phyloP scores from a whole-genome alignment of 148 eudicot genomes.

The Mesembryanthemum crystallinum region DNA sequence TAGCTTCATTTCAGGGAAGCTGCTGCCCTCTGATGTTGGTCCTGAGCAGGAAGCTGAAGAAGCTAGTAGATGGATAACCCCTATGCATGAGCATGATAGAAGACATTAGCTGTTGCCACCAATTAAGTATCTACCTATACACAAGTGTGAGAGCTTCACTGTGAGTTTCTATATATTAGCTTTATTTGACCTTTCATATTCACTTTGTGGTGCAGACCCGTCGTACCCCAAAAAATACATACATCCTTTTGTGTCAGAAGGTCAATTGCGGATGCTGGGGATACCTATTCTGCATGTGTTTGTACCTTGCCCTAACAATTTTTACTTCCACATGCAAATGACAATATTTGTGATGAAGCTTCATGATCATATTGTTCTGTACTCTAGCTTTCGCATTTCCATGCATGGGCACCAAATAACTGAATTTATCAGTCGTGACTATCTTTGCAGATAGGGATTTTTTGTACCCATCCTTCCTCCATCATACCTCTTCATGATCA shows the following conservation, averaged over 20 bases:
- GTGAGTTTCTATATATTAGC: background rate
- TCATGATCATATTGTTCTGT: background rate
- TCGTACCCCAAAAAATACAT: background rate
- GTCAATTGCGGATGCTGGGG: background rate
- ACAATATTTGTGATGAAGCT: background rate
- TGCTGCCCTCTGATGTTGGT: conserved; percentile 6
- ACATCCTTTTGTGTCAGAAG: background rate
- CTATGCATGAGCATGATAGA: background rate
- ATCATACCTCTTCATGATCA: conserved; percentile 84
- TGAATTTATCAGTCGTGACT: background rate
- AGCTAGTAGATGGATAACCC: conserved; percentile 7
- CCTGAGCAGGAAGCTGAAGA: conserved; percentile 3
- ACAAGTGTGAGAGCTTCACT: conserved; percentile 12
- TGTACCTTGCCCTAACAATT: background rate
- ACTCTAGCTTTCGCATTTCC: background rate
- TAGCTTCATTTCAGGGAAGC: conserved; percentile 6
- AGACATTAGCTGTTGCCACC: background rate
- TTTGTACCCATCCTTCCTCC: conserved; percentile 75
- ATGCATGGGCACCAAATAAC: background rate
- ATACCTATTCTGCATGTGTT: no score
- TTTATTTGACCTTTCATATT: background rate
- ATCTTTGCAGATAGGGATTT: conserved; percentile 68
- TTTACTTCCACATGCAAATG: background rate
- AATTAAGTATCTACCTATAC: background rate
- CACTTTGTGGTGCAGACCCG: background rate